Evolutionary conservation across 371 early-diverging fungal genomes (phyloP).

Genomic region (Mucor mucedo): DNA sequence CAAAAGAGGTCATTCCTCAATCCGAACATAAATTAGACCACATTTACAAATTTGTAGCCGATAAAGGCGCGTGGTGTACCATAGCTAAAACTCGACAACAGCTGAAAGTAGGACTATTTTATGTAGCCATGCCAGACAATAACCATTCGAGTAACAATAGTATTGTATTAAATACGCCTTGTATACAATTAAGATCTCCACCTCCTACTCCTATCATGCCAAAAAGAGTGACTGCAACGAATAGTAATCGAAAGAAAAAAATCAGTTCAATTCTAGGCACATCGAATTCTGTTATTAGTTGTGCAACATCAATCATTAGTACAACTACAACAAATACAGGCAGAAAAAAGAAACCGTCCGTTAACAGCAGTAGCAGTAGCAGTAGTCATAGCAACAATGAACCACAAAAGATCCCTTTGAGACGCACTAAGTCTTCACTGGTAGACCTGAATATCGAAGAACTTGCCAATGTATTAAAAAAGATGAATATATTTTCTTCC

Average conservation of each 20-base stretch:
- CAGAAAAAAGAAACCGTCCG: neutral
- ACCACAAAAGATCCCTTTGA: constrained; percentile 3
- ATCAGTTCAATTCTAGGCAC: constrained; percentile 13
- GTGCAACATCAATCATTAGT: neutral
- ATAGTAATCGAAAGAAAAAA: constrained; percentile 19
- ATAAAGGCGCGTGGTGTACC: constrained; percentile 47
- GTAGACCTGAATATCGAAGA: constrained; percentile 31
- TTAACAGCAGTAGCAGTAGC: no score
- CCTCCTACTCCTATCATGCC: constrained; percentile 29
- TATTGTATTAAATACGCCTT: constrained; percentile 17
- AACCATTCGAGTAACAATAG: constrained; percentile 12
- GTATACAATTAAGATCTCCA: constrained; percentile 30
- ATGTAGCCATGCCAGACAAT: constrained; percentile 49
- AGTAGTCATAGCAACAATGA: neutral
- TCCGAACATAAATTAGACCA: constrained; percentile 41
- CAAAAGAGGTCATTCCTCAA: constrained; percentile 44
- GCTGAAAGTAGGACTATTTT: constrained; percentile 46
- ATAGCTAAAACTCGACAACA: constrained; percentile 30
- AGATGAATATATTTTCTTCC: constrained; percentile 8
- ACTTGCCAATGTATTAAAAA: constrained; percentile 17
- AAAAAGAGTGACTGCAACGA: constrained; percentile 12
- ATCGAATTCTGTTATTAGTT: neutral
- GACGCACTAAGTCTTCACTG: constrained; percentile 26
- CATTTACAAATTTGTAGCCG: constrained; percentile 46
- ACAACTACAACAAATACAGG: neutral